Evolutionary conservation across 192 early-diverging fungal species (phyloP).

Genomic region (Lunasporangiospora selenospora): DNA sequence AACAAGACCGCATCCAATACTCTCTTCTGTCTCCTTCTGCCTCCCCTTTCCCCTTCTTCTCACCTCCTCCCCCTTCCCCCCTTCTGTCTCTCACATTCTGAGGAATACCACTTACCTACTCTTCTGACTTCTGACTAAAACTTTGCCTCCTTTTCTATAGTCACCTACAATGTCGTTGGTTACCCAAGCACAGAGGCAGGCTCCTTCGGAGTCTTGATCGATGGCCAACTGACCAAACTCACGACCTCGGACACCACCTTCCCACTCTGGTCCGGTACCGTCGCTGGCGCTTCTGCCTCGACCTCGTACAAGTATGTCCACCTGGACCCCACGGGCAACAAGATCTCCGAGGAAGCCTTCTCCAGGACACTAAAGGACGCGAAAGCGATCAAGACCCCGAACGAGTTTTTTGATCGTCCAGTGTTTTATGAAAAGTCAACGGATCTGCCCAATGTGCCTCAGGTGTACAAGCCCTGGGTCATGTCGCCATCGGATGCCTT

Average conservation of each 20-base stretch:
- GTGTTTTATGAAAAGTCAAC: not conserved
- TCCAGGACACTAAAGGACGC: not conserved
- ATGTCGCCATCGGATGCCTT: conserved; percentile 5
- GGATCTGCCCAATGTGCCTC: not conserved
- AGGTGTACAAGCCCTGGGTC: conserved; percentile 11
- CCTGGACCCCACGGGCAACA: not conserved
- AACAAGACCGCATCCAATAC: no score
- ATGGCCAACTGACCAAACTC: conserved; percentile 10
- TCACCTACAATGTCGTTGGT: conserved; percentile 15
- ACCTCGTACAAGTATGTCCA: conserved; percentile 12
- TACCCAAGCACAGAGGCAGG: conserved; percentile 9
- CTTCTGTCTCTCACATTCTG: not conserved
- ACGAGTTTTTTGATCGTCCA: conserved; percentile 13
- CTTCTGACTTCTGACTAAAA: no score
- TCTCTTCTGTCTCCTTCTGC: not conserved
- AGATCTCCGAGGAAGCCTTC: not conserved
- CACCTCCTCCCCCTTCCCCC: not conserved
- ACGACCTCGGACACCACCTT: not conserved
- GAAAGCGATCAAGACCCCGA: not conserved
- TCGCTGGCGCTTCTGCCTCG: not conserved
- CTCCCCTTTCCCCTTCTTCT: not conserved
- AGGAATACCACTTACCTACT: not conserved
- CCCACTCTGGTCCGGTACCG: conserved; percentile 7
- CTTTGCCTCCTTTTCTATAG: not conserved
- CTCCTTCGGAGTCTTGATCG: conserved; percentile 5